Conservation (phyloP, 345 rosid genomes). For the Physaria fendleri region DNA sequence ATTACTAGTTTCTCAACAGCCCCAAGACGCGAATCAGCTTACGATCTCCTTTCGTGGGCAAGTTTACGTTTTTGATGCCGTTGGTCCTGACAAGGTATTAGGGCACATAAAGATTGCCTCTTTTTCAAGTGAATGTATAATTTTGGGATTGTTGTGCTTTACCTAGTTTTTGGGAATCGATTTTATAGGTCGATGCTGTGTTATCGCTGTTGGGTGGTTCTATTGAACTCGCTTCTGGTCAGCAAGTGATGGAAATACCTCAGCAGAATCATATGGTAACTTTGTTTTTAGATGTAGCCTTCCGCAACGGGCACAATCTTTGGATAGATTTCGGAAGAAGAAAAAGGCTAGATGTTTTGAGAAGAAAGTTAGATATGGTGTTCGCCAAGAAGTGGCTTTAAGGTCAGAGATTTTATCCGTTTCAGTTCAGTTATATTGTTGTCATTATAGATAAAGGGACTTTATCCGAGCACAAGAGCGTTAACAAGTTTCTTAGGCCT, state of each 20-base stretch:
- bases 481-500: too few species aligned
- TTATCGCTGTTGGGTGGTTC: constrained; percentile 67
- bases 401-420: too few species aligned
- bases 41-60: constrained; percentile 85
- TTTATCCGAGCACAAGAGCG: too few species aligned
- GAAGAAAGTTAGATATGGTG: too few species aligned
- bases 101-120: not conserved
- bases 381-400: too few species aligned
- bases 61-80: constrained; percentile 82
- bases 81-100: constrained; percentile 69
- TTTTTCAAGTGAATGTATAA: not conserved
- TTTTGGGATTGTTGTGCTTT: not conserved
- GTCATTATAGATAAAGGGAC: too few species aligned
- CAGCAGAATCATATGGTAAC: constrained; percentile 36
- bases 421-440: too few species aligned
- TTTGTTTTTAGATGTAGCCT: too few species aligned
- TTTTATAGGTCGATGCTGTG: constrained; percentile 68
- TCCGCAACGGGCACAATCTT: too few species aligned
- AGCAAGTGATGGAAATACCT: constrained; percentile 47
- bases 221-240: constrained; percentile 53
- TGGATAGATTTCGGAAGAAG: too few species aligned
- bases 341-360: too few species aligned
- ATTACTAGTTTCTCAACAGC: constrained; percentile 8
- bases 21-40: constrained; percentile 41
- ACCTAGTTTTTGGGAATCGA: not conserved